Evolutionary conservation across 805 yeast species (phyloP), one percentile per base, ranked within the genome.

Genomic region (Huiozyma sinensis): DNA sequence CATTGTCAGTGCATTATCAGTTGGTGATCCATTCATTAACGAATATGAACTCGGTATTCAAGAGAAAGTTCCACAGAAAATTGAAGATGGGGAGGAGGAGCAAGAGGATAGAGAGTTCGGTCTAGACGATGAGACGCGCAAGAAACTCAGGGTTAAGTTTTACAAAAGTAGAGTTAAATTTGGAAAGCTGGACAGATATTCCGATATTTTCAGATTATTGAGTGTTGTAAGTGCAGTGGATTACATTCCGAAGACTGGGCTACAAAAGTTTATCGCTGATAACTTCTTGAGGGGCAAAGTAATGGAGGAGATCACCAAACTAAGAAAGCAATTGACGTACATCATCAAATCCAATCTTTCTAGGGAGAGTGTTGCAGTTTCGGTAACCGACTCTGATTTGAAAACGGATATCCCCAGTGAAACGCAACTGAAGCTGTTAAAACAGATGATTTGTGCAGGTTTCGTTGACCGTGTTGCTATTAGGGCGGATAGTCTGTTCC

Each of bases 401-500:
- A 77, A 71, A 56, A 64, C 84, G n/a, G 75, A 70, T 0, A 75
- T 83, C 6, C 97, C 97, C 0, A 65, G 72, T 7, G 74, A 76
- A 33, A 58, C 64, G 6, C 98, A 92, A 64, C 58, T 87, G 5
- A 73, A 77, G 43, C 83, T 92, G 0, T 63, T 92, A 49, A 89
- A 87, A 56, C 99, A 92, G 64, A 89, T 92, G 79, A 70, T 90
- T 4, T 76, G 95, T 6, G 81, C 97, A 0, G 98, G 97, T 0
- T 92, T 84, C 55, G 72, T 92, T 35, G 99, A 92, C 61, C 95
- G 85, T 57, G 74, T 90, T 24, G 95, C 95, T 1, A 75, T 86
- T 11, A 71, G 97, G 48, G 89, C 86, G 1, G 97, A 89, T 56
- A 47, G 45, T n/a, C 52, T 78, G 31, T 64, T 79, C 6, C 78